Evolutionary conservation across 179 eudicot species (phyloP).

Genomic region (Sideroxylon spinosum): DNA sequence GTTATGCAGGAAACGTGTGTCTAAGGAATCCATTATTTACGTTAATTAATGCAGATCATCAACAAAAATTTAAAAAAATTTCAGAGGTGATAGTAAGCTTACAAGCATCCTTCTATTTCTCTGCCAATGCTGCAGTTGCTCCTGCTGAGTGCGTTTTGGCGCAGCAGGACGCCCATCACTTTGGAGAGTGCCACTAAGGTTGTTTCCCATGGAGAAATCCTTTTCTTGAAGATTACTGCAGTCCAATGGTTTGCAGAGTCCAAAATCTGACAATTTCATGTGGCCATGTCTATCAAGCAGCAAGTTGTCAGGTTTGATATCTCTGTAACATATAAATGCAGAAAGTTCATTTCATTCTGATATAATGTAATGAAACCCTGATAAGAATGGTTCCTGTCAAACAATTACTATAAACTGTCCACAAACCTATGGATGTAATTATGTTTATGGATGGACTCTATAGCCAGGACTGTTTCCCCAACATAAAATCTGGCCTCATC

Average conservation of each 20-base stretch:
- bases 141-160: slow-evolving; percentile 73
- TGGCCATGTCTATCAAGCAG: slow-evolving; percentile 77
- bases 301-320: slow-evolving; percentile 85
- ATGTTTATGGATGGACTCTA: slow-evolving; percentile 81
- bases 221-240: slow-evolving; percentile 73
- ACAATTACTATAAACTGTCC: not conserved
- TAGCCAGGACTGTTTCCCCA: slow-evolving; percentile 79
- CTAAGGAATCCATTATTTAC: not conserved
- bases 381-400: slow-evolving; percentile 1
- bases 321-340: slow-evolving; percentile 46
- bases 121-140: slow-evolving; percentile 86
- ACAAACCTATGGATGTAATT: slow-evolving; percentile 79
- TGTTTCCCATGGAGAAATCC: slow-evolving; percentile 56
- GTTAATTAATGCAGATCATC: not conserved
- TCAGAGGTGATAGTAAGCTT: slow-evolving; percentile 15
- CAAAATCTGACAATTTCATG: slow-evolving; percentile 88
- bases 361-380: not conserved
- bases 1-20: not conserved
- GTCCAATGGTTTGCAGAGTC: slow-evolving; percentile 81
- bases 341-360: slow-evolving; percentile 5
- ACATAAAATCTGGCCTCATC: slow-evolving; percentile 85
- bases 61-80: not conserved
- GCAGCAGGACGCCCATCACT: slow-evolving; percentile 76
- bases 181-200: slow-evolving; percentile 63
- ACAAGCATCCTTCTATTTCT: slow-evolving; percentile 87